phyloP scores from a whole-genome alignment of 805 yeast genomes.

The Starmerella sirachaensis region DNA sequence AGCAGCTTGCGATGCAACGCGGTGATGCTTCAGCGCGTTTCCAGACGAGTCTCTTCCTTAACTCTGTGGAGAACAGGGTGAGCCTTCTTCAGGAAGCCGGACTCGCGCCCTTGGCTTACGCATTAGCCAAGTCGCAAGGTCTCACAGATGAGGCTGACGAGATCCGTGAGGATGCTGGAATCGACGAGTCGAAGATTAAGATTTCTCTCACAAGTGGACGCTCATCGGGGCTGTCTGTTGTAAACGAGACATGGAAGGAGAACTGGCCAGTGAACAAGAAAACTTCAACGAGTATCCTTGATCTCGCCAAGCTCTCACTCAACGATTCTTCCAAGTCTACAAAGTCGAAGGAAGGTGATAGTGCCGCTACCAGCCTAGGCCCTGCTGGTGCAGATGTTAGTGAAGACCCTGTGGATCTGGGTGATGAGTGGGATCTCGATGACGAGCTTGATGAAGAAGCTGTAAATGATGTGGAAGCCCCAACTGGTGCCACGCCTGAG shows the following conservation, averaged over 20 bases:
- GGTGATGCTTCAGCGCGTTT: slow-evolving; percentile 68
- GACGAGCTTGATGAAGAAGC: slow-evolving; percentile 44
- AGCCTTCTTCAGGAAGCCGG: slow-evolving; percentile 66
- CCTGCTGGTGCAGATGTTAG: slow-evolving; percentile 18
- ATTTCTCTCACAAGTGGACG: too few relatives aligned
- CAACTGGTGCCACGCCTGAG: slow-evolving; percentile 28
- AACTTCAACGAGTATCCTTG: slow-evolving; percentile 23
- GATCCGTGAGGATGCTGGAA: slow-evolving; percentile 58
- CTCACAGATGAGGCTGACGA: slow-evolving; percentile 61
- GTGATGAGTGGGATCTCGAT: slow-evolving; percentile 54
- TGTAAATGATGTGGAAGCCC: slow-evolving; percentile 32
- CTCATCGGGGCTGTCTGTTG: slow-evolving; percentile 24
- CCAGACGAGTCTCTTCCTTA: slow-evolving; percentile 68
- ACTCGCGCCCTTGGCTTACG: slow-evolving; percentile 77
- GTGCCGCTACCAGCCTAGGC: slow-evolving; percentile 18
- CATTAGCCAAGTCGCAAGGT: slow-evolving; percentile 81
- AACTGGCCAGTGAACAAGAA: slow-evolving; percentile 75
- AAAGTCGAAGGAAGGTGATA: slow-evolving; percentile 13
- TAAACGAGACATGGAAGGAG: slow-evolving; percentile 33
- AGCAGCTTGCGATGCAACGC: slow-evolving; percentile 77
- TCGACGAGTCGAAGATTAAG: slow-evolving; percentile 49
- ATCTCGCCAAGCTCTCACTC: slow-evolving; percentile 11
- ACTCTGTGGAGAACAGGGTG: slow-evolving; percentile 64
- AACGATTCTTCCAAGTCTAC: slow-evolving; percentile 1
- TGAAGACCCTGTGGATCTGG: slow-evolving; percentile 23